Conservation (phyloP, 495 filamentous ascomycete genomes). For the Pseudomonodictys pantanalensis region DNA sequence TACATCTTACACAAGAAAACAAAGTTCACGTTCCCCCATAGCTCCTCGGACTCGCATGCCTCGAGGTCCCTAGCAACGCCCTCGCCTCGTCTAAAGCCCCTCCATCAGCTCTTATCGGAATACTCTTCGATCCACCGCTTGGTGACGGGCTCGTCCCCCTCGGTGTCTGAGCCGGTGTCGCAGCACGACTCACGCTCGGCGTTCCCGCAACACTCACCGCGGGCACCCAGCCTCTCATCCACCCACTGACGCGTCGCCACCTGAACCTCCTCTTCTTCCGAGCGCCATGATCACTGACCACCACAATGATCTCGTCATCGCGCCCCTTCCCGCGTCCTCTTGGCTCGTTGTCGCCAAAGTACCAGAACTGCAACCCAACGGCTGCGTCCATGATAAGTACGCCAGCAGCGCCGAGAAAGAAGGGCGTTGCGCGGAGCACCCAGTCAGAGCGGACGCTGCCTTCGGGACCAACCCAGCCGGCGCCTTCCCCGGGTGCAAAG, state of each 20-base stretch:
- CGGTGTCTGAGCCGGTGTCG: slow-evolving; percentile 13
- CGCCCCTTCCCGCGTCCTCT: slow-evolving; percentile 13
- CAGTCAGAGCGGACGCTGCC: slow-evolving; percentile 59
- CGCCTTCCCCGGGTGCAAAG: slow-evolving; percentile 60
- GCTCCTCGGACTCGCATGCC: slow-evolving; percentile 18
- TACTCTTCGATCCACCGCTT: background rate
- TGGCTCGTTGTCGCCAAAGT: slow-evolving; percentile 50
- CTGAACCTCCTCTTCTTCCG: slow-evolving; percentile 44
- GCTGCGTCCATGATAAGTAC: slow-evolving; percentile 64
- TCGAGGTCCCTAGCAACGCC: slow-evolving; percentile 26
- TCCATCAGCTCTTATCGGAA: background rate
- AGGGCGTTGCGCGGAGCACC: slow-evolving; percentile 60
- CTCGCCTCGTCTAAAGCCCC: slow-evolving; percentile 26
- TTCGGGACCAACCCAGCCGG: slow-evolving; percentile 60
- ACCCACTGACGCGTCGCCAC: slow-evolving; percentile 59
- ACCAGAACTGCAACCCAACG: slow-evolving; percentile 64
- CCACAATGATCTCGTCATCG: slow-evolving; percentile 18
- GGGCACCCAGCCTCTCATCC: slow-evolving; percentile 70
- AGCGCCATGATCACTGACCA: slow-evolving; percentile 34
- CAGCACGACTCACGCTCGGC: slow-evolving; percentile 20
- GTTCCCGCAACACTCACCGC: slow-evolving; percentile 30
- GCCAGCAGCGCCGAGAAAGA: slow-evolving; percentile 69
- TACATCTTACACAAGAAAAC: no score
- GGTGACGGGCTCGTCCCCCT: slow-evolving; percentile 17
- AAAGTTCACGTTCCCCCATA: slow-evolving; percentile 29